Evolutionary conservation across 2,329 filamentous ascomycete genomes (phyloP).

Genomic region (Davidsoniella neocaledoniae): DNA sequence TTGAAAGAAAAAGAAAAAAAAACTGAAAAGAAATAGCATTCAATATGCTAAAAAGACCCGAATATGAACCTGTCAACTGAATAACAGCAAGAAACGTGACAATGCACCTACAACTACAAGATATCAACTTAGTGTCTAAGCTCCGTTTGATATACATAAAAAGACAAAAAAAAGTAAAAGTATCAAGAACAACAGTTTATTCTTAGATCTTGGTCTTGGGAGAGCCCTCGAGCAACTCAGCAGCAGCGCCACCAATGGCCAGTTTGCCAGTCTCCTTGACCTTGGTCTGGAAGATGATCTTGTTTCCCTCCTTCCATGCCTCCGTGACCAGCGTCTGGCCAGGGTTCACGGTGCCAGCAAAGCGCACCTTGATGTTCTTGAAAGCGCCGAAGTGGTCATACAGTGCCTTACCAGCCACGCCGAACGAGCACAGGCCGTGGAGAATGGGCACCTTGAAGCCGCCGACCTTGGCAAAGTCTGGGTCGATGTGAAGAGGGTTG

Average conservation of each 20-base stretch:
- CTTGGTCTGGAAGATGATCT: conserved; percentile 69
- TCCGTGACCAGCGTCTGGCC: conserved; percentile 83
- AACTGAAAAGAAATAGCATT: background rate
- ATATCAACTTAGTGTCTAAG: too few relatives aligned
- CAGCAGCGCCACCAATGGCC: conserved; percentile 66
- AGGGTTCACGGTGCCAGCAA: conserved; percentile 69
- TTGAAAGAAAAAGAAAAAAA: background rate
- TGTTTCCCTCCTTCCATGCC: conserved; percentile 80
- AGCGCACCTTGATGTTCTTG: conserved; percentile 85
- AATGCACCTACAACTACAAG: too few relatives aligned
- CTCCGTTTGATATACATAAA: too few relatives aligned
- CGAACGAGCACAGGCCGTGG: conserved; percentile 93
- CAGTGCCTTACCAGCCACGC: conserved; percentile 79
- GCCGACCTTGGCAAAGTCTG: conserved; percentile 81
- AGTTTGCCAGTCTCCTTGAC: conserved; percentile 89
- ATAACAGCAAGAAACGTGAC: background rate
- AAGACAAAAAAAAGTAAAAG: too few relatives aligned
- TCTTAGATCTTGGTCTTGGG: conserved; percentile 11
- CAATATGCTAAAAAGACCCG: background rate
- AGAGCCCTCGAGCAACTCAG: conserved; percentile 41
- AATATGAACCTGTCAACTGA: background rate
- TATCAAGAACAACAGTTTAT: too few relatives aligned
- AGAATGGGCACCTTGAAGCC: conserved; percentile 91
- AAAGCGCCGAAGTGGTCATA: conserved; percentile 67
- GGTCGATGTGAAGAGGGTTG: conserved; percentile 94